Conservation (phyloP, 345 rosid genomes). For the Camelina hispida region DNA sequence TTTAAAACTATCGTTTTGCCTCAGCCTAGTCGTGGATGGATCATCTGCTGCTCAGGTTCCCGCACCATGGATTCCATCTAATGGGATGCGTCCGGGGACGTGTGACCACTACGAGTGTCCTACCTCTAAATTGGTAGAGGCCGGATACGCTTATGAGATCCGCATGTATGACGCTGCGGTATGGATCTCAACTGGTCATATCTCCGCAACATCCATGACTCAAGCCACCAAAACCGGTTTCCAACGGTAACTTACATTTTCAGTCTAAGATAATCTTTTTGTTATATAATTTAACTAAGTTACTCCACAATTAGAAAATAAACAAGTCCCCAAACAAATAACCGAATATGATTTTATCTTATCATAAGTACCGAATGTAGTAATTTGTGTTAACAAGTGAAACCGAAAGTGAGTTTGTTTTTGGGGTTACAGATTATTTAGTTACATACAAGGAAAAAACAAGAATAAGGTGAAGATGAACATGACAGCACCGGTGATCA, state of each 20-base stretch:
- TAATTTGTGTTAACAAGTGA: not conserved
- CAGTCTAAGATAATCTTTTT: not conserved
- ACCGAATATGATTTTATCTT: not conserved
- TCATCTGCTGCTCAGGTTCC: constrained; percentile 17
- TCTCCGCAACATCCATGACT: constrained; percentile 28
- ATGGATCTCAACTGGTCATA: constrained; percentile 33
- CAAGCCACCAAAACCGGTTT: constrained; percentile 41
- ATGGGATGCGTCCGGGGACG: constrained; percentile 26
- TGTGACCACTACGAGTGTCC: constrained; percentile 42
- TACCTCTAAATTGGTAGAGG: constrained; percentile 4
- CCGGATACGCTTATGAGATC: constrained; percentile 34
- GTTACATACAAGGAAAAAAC: constrained; percentile 42
- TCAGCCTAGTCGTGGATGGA: constrained; percentile 34
- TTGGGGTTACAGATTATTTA: constrained; percentile 25
- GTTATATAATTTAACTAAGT: not conserved
- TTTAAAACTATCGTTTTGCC: constrained; percentile 25
- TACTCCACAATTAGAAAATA: not conserved
- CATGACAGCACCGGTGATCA: constrained; percentile 43
- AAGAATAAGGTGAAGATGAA: constrained; percentile 27
- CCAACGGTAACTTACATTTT: constrained; percentile 18
- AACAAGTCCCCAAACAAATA: too few relatives aligned
- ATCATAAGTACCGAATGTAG: not conserved
- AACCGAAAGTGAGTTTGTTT: not conserved
- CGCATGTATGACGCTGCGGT: constrained; percentile 25
- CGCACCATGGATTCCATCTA: constrained; percentile 4